phyloP scores from a whole-genome alignment of 1,284 basidiomycete species.

The Exobasidium rhododendri region DNA sequence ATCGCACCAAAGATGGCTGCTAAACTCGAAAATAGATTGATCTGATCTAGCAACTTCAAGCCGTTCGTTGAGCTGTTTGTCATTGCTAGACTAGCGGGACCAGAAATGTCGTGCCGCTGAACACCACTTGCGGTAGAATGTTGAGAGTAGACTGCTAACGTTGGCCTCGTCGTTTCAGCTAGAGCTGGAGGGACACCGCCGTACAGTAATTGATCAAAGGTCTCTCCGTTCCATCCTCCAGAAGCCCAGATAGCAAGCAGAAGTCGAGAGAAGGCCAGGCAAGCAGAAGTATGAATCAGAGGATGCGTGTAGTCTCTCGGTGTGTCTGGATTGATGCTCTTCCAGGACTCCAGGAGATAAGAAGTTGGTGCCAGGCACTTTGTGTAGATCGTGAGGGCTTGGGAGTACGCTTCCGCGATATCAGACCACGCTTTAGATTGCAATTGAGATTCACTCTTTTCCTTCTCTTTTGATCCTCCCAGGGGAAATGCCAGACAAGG shows the following conservation, averaged over 20 bases:
- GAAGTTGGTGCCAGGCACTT: slow-evolving; percentile 51
- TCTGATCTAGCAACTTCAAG: slow-evolving; percentile 46
- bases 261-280: slow-evolving; percentile 47
- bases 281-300: slow-evolving; percentile 45
- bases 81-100: slow-evolving; percentile 35
- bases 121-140: slow-evolving; percentile 38
- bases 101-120: slow-evolving; percentile 44
- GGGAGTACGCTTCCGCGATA: slow-evolving; percentile 49
- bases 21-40: slow-evolving; percentile 37
- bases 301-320: slow-evolving; percentile 53
- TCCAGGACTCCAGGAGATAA: slow-evolving; percentile 34
- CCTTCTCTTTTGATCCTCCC: slow-evolving; percentile 27
- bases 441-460: slow-evolving; percentile 30
- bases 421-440: slow-evolving; percentile 40
- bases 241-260: slow-evolving; percentile 50
- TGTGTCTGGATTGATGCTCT: slow-evolving; percentile 46
- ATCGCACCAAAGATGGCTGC: slow-evolving; percentile 45
- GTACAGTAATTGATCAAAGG: slow-evolving; percentile 52
- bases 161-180: slow-evolving; percentile 32
- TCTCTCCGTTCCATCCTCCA: slow-evolving; percentile 51
- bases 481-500: slow-evolving; percentile 9
- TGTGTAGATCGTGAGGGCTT: slow-evolving; percentile 46
- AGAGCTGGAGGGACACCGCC: slow-evolving; percentile 49
- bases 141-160: slow-evolving; percentile 28
- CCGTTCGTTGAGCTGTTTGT: slow-evolving; percentile 37